A percentile compares a stretch with the other conserved stretches of the same genome.
These are phyloP conservation scores for Salix purpurea DNA, from an alignment of 345 rosid genomes.

Conservation along the genomic window DNA sequence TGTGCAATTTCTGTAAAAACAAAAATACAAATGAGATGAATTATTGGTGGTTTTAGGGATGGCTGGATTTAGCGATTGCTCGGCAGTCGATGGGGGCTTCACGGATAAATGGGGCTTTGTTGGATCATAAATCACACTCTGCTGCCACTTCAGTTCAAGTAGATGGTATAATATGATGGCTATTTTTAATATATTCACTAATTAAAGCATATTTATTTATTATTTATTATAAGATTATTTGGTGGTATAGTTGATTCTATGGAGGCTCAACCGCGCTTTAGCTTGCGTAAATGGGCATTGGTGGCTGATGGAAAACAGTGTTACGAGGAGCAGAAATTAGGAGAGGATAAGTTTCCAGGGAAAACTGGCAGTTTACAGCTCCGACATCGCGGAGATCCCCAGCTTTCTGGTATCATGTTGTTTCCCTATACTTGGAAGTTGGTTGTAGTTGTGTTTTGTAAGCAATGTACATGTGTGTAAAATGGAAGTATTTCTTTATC, in stretches of 20 bases:
- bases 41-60: constrained; percentile 47
- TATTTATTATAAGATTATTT: background rate
- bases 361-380: constrained; percentile 36
- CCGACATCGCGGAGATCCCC: constrained; percentile 40
- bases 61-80: constrained; percentile 88
- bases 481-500: background rate
- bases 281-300: constrained; percentile 68
- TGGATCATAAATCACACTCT: constrained; percentile 67
- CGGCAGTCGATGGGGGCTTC: constrained; percentile 88
- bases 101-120: constrained; percentile 63
- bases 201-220: background rate
- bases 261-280: constrained; percentile 45
- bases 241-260: constrained; percentile 36
- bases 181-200: background rate
- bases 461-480: background rate
- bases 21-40: no score
- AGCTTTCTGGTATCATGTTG: constrained; percentile 46
- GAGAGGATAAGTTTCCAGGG: constrained; percentile 29
- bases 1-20: background rate
- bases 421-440: background rate
- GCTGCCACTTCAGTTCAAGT: constrained; percentile 69
- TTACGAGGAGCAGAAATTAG: constrained; percentile 22
- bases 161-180: constrained; percentile 21
- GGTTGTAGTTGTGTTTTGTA: background rate
- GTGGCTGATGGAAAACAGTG: constrained; percentile 26